Conservation (phyloP, 2,329 filamentous ascomycete genomes). For the Penicillium sp. region DNA sequence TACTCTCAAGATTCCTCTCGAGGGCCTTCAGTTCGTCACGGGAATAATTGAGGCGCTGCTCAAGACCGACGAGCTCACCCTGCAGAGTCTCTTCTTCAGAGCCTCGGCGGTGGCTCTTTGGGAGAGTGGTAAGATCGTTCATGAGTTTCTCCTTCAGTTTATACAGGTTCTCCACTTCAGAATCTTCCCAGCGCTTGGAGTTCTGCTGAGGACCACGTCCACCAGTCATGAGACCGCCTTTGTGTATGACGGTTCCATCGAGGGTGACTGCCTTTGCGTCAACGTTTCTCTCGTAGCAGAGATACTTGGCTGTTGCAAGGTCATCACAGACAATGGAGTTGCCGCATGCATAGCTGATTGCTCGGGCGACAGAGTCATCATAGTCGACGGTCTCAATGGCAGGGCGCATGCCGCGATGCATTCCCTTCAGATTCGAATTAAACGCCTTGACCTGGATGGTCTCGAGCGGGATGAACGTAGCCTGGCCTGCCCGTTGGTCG, state of each 20-base stretch:
- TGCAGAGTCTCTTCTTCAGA: constrained; percentile 76
- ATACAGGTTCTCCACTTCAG: constrained; percentile 80
- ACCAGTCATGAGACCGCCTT: constrained; percentile 94
- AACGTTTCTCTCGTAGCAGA: constrained; percentile 79
- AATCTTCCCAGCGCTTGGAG: constrained; percentile 82
- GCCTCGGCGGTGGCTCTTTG: constrained; percentile 70
- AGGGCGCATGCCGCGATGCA: constrained; percentile 75
- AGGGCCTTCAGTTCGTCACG: constrained; percentile 74
- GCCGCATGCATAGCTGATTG: constrained; percentile 91
- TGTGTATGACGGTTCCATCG: constrained; percentile 95
- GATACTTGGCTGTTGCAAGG: constrained; percentile 77
- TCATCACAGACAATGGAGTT: constrained; percentile 93
- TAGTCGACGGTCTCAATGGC: constrained; percentile 97
- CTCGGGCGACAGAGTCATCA: constrained; percentile 79
- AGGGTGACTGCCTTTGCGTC: constrained; percentile 92
- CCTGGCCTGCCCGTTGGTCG: constrained; percentile 78
- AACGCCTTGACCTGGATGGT: constrained; percentile 93
- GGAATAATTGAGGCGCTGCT: constrained; percentile 67
- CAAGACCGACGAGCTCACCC: constrained; percentile 72
- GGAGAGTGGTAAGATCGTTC: constrained; percentile 73
- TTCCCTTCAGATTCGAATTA: constrained; percentile 85
- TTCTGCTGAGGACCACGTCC: constrained; percentile 75
- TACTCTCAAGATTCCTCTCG: constrained; percentile 78
- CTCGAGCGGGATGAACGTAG: constrained; percentile 93
- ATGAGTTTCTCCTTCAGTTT: constrained; percentile 70